Percentiles rank a stretch among this genome's conserved stretches.
Evolutionary conservation across 2,329 filamentous ascomycete genomes (phyloP).

Genomic region (Bipolaris victoriae): DNA sequence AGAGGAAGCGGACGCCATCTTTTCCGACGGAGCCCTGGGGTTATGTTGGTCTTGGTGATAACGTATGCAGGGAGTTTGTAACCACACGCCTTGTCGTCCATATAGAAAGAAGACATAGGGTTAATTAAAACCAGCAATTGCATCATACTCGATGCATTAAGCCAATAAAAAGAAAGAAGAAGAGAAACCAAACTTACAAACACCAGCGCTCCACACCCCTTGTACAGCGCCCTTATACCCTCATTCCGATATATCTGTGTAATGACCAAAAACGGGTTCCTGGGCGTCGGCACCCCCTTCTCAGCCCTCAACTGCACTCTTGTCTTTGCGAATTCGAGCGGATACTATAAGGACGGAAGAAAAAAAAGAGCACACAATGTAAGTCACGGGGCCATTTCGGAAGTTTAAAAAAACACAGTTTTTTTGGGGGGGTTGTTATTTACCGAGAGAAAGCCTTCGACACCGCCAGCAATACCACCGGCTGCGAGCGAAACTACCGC

Average conservation of each 20-base stretch:
- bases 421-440: neutral
- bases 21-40: slow-evolving; percentile 64
- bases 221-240: slow-evolving; percentile 65
- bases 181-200: slow-evolving; percentile 42
- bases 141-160: neutral
- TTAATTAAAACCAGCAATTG: neutral
- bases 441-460: slow-evolving; percentile 49
- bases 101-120: neutral
- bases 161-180: neutral
- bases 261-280: slow-evolving; percentile 66
- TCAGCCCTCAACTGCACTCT: slow-evolving; percentile 62
- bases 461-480: slow-evolving; percentile 49
- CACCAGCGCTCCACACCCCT: slow-evolving; percentile 66
- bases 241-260: slow-evolving; percentile 61
- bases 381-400: slow-evolving; percentile 14
- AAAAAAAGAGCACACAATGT: neutral
- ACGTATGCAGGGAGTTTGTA: neutral
- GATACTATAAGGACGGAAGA: slow-evolving; percentile 52
- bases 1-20: slow-evolving; percentile 69
- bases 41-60: slow-evolving; percentile 17
- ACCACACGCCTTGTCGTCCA: neutral
- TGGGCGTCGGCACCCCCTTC: slow-evolving; percentile 53
- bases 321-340: slow-evolving; percentile 72
- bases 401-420: no score
- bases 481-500: slow-evolving; percentile 47